Evolutionary conservation across 176 grass and related monocot species (phyloP), one percentile per base, ranked within the genome.

Genomic region (Carex littledalei): DNA sequence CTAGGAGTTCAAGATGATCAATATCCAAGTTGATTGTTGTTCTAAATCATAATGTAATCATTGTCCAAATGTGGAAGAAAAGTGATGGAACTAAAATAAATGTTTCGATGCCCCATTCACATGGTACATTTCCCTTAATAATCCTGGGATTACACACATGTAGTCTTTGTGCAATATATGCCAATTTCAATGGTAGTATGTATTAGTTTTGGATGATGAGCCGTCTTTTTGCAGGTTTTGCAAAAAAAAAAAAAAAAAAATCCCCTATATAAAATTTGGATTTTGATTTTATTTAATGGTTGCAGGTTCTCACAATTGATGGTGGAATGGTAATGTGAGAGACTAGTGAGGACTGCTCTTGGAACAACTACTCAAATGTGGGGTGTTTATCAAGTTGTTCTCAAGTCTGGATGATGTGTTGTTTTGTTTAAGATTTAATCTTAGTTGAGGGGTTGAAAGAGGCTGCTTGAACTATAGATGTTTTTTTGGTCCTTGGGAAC

Each of bases 271-370:
- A 54, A 53, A 78, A 14, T 78, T 22, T 52, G 20, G 11, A 17
- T 17, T 78, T 77, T 58, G 10, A 34, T 80, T 81, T 61, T 20
- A 29, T 77, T 76, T 77, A 31, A 67, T 50, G 9, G 2, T 86
- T 86, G 85, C 88, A 97, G 91, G 90, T 97, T 50, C 73, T 97
- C n/a, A 86, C 92, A 32, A 84, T 97, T 88, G 94, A 94, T 78
- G 94, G 94, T 67, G 94, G 94, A 17, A 65, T 97, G 50, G 93
- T 92, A 11, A 94, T 97, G 89, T 97, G 72, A 92, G 61, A 18
- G 14, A 29, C 6, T 21, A 79, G 58, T 50, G 70, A 74, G 1
- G 43, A 4, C 1, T 22, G 41, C 14, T 57, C 13, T 78, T 34
- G 47, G 6, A 55, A 11, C 52, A 45, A 31, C 14, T 77, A 32